phyloP scores from a whole-genome alignment of 1,284 basidiomycete species.

The Boletus smithii region DNA sequence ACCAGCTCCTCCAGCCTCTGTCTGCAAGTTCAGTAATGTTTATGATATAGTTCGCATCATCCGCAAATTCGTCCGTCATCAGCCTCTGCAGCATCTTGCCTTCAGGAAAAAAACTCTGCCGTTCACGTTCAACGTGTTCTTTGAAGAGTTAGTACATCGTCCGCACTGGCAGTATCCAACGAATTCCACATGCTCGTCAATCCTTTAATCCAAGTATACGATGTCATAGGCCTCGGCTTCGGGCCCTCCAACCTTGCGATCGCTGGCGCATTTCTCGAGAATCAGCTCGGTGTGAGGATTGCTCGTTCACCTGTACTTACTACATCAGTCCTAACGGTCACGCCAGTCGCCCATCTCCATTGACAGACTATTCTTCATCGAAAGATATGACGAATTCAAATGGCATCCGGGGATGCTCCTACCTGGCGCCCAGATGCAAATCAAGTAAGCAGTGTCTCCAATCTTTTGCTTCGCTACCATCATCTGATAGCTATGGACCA shows the following conservation, averaged over 20 bases:
- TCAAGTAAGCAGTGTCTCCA: constrained; percentile 37
- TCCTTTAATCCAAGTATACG: constrained; percentile 33
- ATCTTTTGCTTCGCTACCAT: background rate
- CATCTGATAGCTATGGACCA: constrained; percentile 24
- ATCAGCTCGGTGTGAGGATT: constrained; percentile 12
- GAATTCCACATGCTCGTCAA: constrained; percentile 5
- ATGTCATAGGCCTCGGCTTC: constrained; percentile 55
- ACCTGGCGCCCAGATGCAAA: constrained; percentile 57
- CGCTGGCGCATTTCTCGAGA: constrained; percentile 52
- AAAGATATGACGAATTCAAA: constrained; percentile 46
- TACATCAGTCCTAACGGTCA: background rate
- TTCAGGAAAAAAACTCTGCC: no score
- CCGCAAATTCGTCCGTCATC: no score
- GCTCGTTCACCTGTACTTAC: constrained; percentile 1
- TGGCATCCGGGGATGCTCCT: constrained; percentile 63
- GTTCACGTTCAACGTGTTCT: no score
- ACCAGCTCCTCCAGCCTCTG: no score
- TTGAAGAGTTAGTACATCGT: no score
- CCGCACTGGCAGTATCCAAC: background rate
- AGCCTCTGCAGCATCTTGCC: no score
- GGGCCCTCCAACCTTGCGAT: constrained; percentile 59
- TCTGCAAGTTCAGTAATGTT: no score
- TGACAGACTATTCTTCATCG: constrained; percentile 48
- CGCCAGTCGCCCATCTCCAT: constrained; percentile 28
- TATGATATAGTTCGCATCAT: no score